phyloP scores from a whole-genome alignment of 306 rosid species.

The Dryas drummondii region DNA sequence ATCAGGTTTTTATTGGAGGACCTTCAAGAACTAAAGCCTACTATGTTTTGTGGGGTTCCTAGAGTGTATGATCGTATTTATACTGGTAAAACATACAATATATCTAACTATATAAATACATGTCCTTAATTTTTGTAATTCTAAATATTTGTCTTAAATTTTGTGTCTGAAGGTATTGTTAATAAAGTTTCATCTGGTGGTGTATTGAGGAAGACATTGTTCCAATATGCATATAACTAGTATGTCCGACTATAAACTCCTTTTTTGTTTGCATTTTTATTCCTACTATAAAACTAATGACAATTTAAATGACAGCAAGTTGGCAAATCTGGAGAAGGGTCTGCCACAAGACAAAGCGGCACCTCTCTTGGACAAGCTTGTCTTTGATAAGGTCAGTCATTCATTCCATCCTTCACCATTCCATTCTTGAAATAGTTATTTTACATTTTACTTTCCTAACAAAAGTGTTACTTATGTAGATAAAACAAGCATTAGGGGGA shows the following conservation, averaged over 20 bases:
- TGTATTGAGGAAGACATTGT: constrained; percentile 50
- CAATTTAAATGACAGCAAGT: constrained; percentile 48
- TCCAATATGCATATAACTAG: constrained; percentile 80
- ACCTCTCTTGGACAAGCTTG: constrained; percentile 78
- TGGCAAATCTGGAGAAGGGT: constrained; percentile 75
- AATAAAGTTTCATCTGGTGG: constrained; percentile 73
- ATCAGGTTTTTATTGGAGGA: constrained; percentile 81
- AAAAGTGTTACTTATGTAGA: constrained; percentile 35
- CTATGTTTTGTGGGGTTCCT: constrained; percentile 86
- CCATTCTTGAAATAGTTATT: neutral
- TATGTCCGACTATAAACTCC: constrained; percentile 31
- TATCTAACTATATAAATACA: neutral
- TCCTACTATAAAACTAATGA: constrained; percentile 36
- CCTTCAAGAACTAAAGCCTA: constrained; percentile 71
- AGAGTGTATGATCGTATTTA: constrained; percentile 79
- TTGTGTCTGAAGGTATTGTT: constrained; percentile 46
- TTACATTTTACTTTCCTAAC: constrained; percentile 6
- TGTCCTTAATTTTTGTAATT: constrained; percentile 15
- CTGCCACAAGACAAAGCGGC: constrained; percentile 74
- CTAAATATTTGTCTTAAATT: constrained; percentile 18
- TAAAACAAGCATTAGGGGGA: constrained; percentile 78
- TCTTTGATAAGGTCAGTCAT: constrained; percentile 66
- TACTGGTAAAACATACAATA: constrained; percentile 39
- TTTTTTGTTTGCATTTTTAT: constrained; percentile 17
- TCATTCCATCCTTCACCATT: constrained; percentile 12